These are phyloP conservation scores for Verticillium nonalfalfae DNA, from an alignment of 2,329 filamentous ascomycete genomes.

Conservation along the genomic window DNA sequence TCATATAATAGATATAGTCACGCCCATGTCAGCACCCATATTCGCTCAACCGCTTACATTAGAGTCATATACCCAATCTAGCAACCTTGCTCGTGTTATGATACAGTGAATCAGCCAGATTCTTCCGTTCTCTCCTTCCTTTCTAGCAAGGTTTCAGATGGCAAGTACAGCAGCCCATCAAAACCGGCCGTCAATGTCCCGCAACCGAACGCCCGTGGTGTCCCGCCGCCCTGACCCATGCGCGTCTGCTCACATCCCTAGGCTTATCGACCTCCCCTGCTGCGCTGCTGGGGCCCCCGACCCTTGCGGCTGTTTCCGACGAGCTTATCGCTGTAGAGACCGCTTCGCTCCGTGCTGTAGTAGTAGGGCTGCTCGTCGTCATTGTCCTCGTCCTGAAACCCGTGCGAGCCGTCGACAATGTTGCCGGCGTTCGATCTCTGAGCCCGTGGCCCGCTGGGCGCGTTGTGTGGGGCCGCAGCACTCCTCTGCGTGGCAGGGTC, in stretches of 20 bases:
- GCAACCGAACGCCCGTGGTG: too few relatives aligned
- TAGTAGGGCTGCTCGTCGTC: slow-evolving; percentile 16
- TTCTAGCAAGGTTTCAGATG: too few relatives aligned
- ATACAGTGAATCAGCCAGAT: background rate
- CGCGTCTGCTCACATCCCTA: background rate
- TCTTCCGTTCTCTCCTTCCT: background rate
- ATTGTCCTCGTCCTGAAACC: slow-evolving; percentile 44
- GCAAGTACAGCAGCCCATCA: too few relatives aligned
- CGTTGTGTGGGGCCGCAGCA: slow-evolving; percentile 20
- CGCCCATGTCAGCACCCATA: background rate
- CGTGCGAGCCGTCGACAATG: slow-evolving; percentile 46
- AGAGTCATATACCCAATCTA: background rate
- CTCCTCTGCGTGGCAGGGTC: slow-evolving; percentile 17
- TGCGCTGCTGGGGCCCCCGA: slow-evolving; percentile 9
- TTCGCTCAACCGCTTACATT: background rate
- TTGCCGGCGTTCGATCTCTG: slow-evolving; percentile 23
- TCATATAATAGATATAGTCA: background rate
- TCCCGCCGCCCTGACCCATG: too few relatives aligned
- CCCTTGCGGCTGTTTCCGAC: slow-evolving; percentile 19
- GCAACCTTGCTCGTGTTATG: background rate
- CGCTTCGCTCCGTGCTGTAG: slow-evolving; percentile 13
- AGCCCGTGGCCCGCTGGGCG: slow-evolving; percentile 21
- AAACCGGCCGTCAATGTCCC: too few relatives aligned
- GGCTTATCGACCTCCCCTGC: background rate
- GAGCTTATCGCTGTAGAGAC: slow-evolving; percentile 48